Base-by-base conservation (phyloP, 2,329 filamentous ascomycete genomes). In the Venturia effusa region DNA sequence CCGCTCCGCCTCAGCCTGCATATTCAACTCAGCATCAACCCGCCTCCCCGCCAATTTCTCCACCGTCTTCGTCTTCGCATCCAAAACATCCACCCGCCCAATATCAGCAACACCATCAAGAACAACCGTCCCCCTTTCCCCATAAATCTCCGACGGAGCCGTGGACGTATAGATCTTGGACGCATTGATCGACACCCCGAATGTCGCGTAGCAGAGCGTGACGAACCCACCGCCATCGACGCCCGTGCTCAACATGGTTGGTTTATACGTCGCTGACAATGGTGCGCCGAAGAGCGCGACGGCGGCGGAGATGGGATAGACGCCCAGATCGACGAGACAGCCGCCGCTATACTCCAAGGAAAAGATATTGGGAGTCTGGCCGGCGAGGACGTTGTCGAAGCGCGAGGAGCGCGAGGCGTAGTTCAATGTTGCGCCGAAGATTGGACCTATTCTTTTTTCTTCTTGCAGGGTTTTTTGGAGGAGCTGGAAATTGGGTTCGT, bases 291-390 rank as follows among this genome's bases (percentile, higher is more conserved):
- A 81, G 27, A 81, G 73, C 1, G 76, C 77, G 0, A 81, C 70
- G 7, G 79, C 79, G 7, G 78, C 78, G 1, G 76, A 72, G 57
- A 81, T 73, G 27, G 76, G 77, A 68, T 81, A 81, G 4, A 80
- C 77, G 54, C 79, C 79, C 15, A 81, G 70, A 66, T 81, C 79
- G n/a, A 77, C 77, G 0, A 81, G 70, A 11, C 74, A 74, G 61
- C 79, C 79, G 59, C 78, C 79, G 59, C 74, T 75, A 71, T 78
- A 78, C 39, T 77, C 74, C 11, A 80, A 73, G 54, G 71, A 75
- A 73, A 81, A 81, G 69, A 81, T 78, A 70, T 80, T 80, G 43
- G 79, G 78, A 10, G 67, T 70, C 68, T 79, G 76, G 65, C 78
- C 79, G 1, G 68, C 71, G 8, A 80, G 74, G 48, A 81, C 78